phyloP scores from a whole-genome alignment of 139 green algal genomes.

The Tetradesmus lagerheimii region DNA sequence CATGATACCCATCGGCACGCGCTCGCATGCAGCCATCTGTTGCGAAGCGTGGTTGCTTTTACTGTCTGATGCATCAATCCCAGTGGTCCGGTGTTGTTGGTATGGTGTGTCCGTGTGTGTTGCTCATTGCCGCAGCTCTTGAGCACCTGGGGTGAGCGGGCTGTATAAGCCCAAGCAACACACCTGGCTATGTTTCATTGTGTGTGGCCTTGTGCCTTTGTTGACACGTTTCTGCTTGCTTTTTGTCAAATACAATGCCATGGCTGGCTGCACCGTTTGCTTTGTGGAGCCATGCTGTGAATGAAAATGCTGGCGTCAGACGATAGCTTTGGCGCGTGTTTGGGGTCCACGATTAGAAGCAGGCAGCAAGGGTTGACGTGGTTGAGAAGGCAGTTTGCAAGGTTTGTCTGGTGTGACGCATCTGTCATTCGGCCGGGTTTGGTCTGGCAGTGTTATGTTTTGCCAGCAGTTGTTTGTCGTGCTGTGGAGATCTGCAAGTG shows the following conservation, averaged over 20 bases:
- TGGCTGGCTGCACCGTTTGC: not conserved
- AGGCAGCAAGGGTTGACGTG: not conserved
- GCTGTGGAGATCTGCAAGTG: not conserved
- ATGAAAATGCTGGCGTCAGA: not conserved
- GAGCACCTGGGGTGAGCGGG: not conserved
- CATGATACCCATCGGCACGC: not conserved
- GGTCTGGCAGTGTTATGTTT: not conserved
- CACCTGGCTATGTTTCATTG: not conserved
- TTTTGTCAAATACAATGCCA: not conserved
- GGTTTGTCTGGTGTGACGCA: not conserved
- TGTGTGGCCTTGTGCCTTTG: not conserved
- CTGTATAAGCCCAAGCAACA: not conserved
- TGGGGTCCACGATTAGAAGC: not conserved
- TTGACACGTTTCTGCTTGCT: not conserved
- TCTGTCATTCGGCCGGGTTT: not conserved
- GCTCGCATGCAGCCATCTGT: not conserved
- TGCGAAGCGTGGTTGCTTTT: not conserved
- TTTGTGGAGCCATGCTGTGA: not conserved
- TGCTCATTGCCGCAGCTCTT: not conserved
- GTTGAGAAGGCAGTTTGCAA: not conserved
- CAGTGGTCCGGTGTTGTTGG: not conserved
- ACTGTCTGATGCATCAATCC: not conserved
- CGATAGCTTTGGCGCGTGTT: not conserved
- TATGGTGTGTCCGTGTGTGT: not conserved
- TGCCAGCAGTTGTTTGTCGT: not conserved